phyloP scores from a whole-genome alignment of 345 rosid genomes.

The Brassica rapa region DNA sequence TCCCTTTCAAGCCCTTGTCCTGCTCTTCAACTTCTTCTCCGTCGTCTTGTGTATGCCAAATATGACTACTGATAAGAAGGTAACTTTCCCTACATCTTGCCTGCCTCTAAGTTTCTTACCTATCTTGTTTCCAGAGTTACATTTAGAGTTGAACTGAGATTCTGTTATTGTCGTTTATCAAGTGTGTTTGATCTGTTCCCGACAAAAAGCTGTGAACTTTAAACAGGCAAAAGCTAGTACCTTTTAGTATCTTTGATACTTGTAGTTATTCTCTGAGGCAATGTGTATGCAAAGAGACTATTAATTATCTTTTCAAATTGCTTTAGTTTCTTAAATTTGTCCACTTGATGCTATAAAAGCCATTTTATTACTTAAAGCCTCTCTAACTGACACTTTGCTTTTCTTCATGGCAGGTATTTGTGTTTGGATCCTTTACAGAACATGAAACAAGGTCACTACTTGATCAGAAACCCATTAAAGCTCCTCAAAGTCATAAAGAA shows the following conservation, averaged over 20 bases:
- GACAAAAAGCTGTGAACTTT: neutral
- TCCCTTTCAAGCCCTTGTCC: slow-evolving; percentile 25
- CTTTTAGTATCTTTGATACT: neutral
- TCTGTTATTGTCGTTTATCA: neutral
- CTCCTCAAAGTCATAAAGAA: slow-evolving; percentile 46
- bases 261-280: neutral
- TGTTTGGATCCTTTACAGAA: slow-evolving; percentile 93
- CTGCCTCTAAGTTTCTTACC: neutral
- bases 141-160: neutral
- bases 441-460: slow-evolving; percentile 73
- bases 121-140: neutral
- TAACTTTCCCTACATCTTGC: neutral
- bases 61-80: neutral
- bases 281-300: neutral
- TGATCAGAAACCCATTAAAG: slow-evolving; percentile 37
- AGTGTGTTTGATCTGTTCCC: neutral
- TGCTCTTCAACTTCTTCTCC: slow-evolving; percentile 30
- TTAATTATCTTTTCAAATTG: neutral
- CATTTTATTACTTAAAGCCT: neutral
- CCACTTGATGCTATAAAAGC: neutral
- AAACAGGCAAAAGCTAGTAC: neutral
- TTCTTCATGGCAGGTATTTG: slow-evolving; percentile 46
- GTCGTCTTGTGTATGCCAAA: neutral
- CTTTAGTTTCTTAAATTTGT: neutral
- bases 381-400: slow-evolving; percentile 20